Evolutionary conservation across 2,329 filamentous ascomycete genomes (phyloP), one percentile per base, ranked within the genome.

Genomic region (Fusarium goolgardi): DNA sequence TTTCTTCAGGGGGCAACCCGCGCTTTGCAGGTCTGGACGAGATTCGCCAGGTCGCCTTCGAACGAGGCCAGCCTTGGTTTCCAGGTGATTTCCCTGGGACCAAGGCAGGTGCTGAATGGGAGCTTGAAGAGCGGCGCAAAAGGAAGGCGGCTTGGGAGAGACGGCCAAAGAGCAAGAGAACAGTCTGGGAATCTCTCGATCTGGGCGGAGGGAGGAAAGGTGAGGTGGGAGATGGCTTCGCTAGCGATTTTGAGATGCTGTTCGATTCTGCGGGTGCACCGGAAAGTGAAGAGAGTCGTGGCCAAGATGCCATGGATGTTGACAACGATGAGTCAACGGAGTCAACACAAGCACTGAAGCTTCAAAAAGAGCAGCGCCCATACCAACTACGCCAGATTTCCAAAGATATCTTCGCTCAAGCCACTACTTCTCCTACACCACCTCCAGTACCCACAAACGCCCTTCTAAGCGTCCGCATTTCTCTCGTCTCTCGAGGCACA

Each of bases 41-140:
- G 78, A 84, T 88, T 51, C 87, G 89, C 35, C 95, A 98, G 76
- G 84, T 97, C 23, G 82, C 89, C 1, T 97, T 97, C 75, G 94
- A 98, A 79, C 86, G 89, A 21, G 88, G 88, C 1, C 80, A 85
- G 37, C 88, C 93, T 2, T 96, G 91, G 87, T 99, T 97, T 74
- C 96, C 96, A 0, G 91, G 88, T 5, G 96, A 99, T 77, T 92
- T 88, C 65, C 89, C 92, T 0, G 92, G 90, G 6, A 97, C 94
- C 0, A 84, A 86, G 58, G 91, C 94, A 3, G 96, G 96, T 2
- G 89, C 87, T 76, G 81, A 84, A 18, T 97, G 94, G 92, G 92
- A 96, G 76, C 75, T 88, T 34, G 84, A 87, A 35, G 86, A 94
- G 77, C 71, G 78, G 16, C 67, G 91, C 0, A 94, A 91, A 75